Conservation (phyloP, 768 basidiomycete genomes). For the Collybia nuda region DNA sequence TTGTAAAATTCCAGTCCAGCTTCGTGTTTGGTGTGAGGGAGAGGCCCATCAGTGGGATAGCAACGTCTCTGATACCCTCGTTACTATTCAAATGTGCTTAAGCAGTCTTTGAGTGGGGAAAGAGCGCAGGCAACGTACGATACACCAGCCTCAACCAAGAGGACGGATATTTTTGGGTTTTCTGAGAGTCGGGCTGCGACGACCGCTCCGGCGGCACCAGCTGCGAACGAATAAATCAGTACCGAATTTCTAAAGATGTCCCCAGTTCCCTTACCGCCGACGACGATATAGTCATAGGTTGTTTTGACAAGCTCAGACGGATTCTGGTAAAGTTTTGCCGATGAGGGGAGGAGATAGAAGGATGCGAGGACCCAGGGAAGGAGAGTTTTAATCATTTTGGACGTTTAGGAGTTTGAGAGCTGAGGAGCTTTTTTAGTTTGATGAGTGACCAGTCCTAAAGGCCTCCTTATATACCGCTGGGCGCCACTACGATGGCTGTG, state of each 20-base stretch:
- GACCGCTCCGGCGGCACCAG: constrained; percentile 9
- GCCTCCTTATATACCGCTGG: no score
- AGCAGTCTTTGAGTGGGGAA: constrained; percentile 27
- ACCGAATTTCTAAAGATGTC: no score
- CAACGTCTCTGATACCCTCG: neutral
- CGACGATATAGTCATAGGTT: constrained; percentile 5
- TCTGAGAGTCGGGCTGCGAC: constrained; percentile 10
- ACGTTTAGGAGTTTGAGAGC: no score
- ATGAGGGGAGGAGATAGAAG: no score
- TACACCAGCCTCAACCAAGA: constrained; percentile 7
- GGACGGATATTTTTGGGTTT: constrained; percentile 1
- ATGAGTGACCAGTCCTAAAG: no score
- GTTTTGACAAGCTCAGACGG: neutral
- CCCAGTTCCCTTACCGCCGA: constrained; percentile 10
- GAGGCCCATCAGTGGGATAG: neutral
- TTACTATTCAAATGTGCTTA: neutral
- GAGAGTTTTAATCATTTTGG: no score
- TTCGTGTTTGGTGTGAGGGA: neutral
- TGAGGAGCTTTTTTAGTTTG: no score
- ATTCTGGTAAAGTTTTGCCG: no score
- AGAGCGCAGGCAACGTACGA: constrained; percentile 28
- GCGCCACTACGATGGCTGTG: no score
- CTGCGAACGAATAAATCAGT: neutral
- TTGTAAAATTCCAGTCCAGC: neutral
- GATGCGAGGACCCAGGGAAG: no score